Percentiles rank a stretch among this genome's conserved stretches.
These are phyloP conservation scores for Rubus idaeus DNA, from an alignment of 306 rosid genomes.

Conservation along the genomic window DNA sequence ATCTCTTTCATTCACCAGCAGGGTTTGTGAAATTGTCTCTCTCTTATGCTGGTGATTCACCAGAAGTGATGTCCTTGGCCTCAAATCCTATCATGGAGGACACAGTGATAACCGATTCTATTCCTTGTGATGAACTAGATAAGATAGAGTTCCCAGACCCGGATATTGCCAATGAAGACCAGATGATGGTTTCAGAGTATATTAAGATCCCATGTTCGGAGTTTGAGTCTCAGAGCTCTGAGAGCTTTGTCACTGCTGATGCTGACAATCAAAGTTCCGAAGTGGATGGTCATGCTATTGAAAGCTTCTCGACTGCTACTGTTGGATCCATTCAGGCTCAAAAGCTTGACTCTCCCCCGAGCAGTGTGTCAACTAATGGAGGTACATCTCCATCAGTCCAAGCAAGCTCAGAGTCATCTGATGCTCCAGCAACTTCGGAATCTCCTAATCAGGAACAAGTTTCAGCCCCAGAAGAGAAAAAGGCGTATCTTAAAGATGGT, in stretches of 20 bases:
- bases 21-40: slow-evolving; percentile 82
- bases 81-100: slow-evolving; percentile 37
- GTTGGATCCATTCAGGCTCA: slow-evolving; percentile 48
- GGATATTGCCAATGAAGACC: slow-evolving; percentile 74
- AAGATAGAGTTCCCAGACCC: slow-evolving; percentile 89
- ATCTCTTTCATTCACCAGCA: slow-evolving; percentile 86
- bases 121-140: slow-evolving; percentile 63
- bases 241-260: slow-evolving; percentile 50
- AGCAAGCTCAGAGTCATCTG: slow-evolving; percentile 58
- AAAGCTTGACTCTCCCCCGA: slow-evolving; percentile 66
- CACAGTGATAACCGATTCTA: slow-evolving; percentile 43
- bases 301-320: slow-evolving; percentile 50
- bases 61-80: slow-evolving; percentile 61
- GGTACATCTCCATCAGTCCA: slow-evolving; percentile 48
- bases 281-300: slow-evolving; percentile 48
- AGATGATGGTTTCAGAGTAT: slow-evolving; percentile 86
- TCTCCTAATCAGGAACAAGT: slow-evolving; percentile 41
- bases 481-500: slow-evolving; percentile 46
- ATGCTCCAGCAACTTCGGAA: slow-evolving; percentile 37
- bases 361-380: slow-evolving; percentile 56
- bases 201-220: slow-evolving; percentile 54
- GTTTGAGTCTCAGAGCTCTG: slow-evolving; percentile 63
- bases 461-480: slow-evolving; percentile 41
- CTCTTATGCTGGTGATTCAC: slow-evolving; percentile 60
- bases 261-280: slow-evolving; percentile 43